A percentile compares a stretch with the other conserved stretches of the same genome.
Evolutionary conservation across 495 filamentous ascomycete species (phyloP).

Genomic region (Thozetella sp.): DNA sequence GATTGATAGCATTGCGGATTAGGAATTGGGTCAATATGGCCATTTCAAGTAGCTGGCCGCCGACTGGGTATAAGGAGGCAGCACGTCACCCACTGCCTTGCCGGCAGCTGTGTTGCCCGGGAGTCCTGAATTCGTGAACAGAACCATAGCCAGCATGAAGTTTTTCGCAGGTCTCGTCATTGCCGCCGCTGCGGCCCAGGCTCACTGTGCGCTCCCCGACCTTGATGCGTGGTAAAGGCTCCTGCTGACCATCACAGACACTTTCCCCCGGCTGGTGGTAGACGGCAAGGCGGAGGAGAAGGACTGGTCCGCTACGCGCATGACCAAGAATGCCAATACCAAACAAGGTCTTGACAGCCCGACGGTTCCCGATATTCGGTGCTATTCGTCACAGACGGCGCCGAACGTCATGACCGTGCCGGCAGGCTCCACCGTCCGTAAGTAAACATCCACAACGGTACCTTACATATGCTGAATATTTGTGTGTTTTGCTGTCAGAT

Average conservation of each 20-base stretch:
- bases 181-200: slow-evolving; percentile 25
- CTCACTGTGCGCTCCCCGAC: slow-evolving; percentile 27
- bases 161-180: slow-evolving; percentile 23
- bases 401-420: slow-evolving; percentile 35
- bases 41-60: neutral
- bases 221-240: too few species aligned
- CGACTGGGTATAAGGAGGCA: neutral
- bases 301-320: slow-evolving; percentile 43
- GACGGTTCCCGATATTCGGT: slow-evolving; percentile 44
- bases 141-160: slow-evolving; percentile 22
- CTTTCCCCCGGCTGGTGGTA: slow-evolving; percentile 38
- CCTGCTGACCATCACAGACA: slow-evolving; percentile 25
- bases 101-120: neutral
- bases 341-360: slow-evolving; percentile 40
- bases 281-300: slow-evolving; percentile 36
- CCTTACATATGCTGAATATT: too few species aligned
- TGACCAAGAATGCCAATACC: slow-evolving; percentile 38
- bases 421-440: slow-evolving; percentile 40
- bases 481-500: too few species aligned
- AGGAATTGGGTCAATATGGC: neutral
- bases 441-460: neutral
- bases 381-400: slow-evolving; percentile 39
- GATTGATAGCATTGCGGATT: neutral
- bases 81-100: neutral
- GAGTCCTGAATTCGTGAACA: neutral